Evolutionary conservation across 345 rosid genomes (phyloP).

Genomic region (Acer campestre): DNA sequence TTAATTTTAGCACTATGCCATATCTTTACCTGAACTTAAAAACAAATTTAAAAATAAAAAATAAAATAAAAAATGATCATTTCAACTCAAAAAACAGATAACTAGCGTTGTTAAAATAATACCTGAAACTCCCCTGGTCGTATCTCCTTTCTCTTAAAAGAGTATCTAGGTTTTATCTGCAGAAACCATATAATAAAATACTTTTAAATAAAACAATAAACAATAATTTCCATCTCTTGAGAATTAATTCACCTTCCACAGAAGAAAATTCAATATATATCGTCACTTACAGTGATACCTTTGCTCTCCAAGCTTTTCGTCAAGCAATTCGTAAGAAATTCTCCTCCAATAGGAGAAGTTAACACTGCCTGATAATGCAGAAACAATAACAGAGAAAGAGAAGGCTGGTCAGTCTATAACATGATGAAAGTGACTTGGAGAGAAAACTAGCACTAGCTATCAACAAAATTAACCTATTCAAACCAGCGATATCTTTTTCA

Average conservation of each 20-base stretch:
- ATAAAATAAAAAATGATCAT: no score
- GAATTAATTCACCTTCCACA: constrained; percentile 13
- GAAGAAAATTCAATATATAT: constrained; percentile 4
- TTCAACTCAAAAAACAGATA: background rate
- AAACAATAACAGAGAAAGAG: constrained; percentile 6
- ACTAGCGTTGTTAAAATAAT: constrained; percentile 11
- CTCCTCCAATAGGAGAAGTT: constrained; percentile 92
- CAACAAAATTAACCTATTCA: constrained; percentile 2
- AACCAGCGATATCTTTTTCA: background rate
- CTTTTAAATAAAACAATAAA: constrained; percentile 3
- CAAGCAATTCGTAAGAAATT: constrained; percentile 90
- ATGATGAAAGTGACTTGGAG: background rate
- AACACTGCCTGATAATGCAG: constrained; percentile 61
- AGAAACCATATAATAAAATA: constrained; percentile 28
- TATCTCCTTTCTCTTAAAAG: constrained; percentile 94
- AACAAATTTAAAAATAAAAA: no score
- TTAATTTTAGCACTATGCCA: background rate
- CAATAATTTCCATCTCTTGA: background rate
- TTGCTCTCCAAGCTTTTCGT: constrained; percentile 97
- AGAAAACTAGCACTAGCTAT: background rate
- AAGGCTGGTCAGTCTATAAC: background rate
- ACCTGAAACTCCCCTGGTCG: constrained; percentile 97
- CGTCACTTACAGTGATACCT: constrained; percentile 70
- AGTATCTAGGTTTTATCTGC: constrained; percentile 96
- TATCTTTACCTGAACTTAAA: background rate